These are phyloP conservation scores for Ustilago crameri DNA, from an alignment of 1,284 basidiomycete species.

Conservation along the genomic window DNA sequence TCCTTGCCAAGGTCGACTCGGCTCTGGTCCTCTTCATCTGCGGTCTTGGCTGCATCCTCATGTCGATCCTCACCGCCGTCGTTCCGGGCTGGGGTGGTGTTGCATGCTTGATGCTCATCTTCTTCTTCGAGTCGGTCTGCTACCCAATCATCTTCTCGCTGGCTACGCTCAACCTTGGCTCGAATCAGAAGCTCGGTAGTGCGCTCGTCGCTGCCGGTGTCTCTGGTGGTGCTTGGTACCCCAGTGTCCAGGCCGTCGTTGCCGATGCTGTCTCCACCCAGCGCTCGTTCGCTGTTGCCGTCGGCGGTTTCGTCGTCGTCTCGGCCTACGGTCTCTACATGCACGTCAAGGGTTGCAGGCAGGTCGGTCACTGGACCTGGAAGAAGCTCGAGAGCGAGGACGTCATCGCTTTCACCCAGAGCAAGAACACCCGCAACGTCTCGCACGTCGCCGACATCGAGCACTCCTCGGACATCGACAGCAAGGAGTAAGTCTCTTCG, in stretches of 20 bases:
- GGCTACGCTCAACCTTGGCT: conserved; percentile 72
- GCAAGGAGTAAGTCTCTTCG: no score
- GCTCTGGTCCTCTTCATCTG: conserved; percentile 73
- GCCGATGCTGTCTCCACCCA: conserved; percentile 71
- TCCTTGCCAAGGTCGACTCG: conserved; percentile 76
- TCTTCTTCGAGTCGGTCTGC: conserved; percentile 77
- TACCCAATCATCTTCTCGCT: conserved; percentile 74
- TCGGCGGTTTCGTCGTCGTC: conserved; percentile 36
- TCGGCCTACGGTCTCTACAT: conserved; percentile 42
- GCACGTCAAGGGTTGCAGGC: conserved; percentile 30
- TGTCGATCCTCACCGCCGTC: conserved; percentile 73
- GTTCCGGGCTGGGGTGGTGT: conserved; percentile 74
- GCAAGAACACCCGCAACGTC: neutral
- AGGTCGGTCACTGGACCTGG: conserved; percentile 37
- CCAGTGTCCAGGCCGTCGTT: conserved; percentile 77
- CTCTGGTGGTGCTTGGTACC: conserved; percentile 80
- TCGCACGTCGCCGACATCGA: conserved; percentile 13
- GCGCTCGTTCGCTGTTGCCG: conserved; percentile 36
- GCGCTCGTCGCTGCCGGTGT: conserved; percentile 71
- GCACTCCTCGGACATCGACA: conserved; percentile 23
- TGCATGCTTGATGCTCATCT: conserved; percentile 76
- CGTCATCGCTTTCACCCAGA: conserved; percentile 10
- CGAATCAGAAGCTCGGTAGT: conserved; percentile 43
- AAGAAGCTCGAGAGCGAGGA: conserved; percentile 37
- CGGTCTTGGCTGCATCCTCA: conserved; percentile 71